phyloP scores from a whole-genome alignment of 1,284 basidiomycete species.

The Ustilago shanxiensis region DNA sequence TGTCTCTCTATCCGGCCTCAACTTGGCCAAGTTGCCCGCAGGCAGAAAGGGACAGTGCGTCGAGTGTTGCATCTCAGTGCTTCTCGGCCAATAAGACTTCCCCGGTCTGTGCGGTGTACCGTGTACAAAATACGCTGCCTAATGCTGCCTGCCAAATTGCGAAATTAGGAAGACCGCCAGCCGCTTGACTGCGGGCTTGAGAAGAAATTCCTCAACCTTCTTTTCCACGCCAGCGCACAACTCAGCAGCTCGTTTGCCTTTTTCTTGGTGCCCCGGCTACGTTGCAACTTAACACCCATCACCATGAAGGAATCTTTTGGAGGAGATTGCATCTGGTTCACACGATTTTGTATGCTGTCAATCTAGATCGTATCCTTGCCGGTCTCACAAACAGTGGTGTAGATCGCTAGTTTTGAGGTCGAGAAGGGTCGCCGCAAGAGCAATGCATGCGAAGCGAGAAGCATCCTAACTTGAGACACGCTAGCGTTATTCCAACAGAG shows the following conservation, averaged over 20 bases:
- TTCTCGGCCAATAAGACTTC: slow-evolving; percentile 30
- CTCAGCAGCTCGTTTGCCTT: not conserved
- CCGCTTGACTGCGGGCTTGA: not conserved
- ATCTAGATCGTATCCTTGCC: not conserved
- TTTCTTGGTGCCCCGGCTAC: too few relatives aligned
- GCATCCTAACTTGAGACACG: not conserved
- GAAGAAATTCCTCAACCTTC: slow-evolving; percentile 35
- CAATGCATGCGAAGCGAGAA: not conserved
- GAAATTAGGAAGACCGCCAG: not conserved
- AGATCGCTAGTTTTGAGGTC: not conserved
- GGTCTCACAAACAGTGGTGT: not conserved
- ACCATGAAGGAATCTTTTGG: not conserved
- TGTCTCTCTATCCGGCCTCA: too few relatives aligned
- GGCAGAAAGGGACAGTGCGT: slow-evolving; percentile 1
- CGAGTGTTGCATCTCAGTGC: not conserved
- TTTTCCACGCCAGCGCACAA: slow-evolving; percentile 19
- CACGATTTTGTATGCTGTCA: not conserved
- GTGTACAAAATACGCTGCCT: too few relatives aligned
- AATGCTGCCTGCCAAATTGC: too few relatives aligned
- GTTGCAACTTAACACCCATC: slow-evolving; percentile 7
- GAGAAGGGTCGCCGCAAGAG: not conserved
- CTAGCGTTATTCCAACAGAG: not conserved
- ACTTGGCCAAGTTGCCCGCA: too few relatives aligned
- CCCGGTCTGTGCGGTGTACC: slow-evolving; percentile 35
- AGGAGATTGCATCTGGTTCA: not conserved